Evolutionary conservation across 1,284 basidiomycete genomes (phyloP), one percentile per base, ranked within the genome.

Genomic region (Ceratorhiza oryzae-sativae): DNA sequence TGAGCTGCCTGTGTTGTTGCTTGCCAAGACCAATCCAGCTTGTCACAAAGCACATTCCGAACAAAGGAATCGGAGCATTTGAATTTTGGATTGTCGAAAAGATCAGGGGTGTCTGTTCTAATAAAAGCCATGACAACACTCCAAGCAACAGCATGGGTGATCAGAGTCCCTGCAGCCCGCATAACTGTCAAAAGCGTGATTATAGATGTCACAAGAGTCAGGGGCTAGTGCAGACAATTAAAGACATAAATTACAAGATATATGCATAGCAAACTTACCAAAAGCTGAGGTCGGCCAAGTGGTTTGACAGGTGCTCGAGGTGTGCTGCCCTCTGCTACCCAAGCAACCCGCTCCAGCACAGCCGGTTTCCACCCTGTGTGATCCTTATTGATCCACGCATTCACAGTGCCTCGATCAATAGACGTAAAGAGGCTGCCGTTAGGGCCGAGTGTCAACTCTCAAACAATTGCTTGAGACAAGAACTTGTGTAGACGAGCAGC

Each of bases 1-100:
- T 72, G 59, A n/a, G 71, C 71, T 18, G 59, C 59, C 51, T 72
- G 36, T 5, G 71, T 72, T 2, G 34, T 48, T n/a, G 60, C 27
- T 15, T 34, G 46, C 27, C 51, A 46, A 25, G 71, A 55, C 71
- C 71, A 72, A 9, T 62, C 51, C 2, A 72, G 20, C 49, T 39
- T 25, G 25, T n/a, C 8, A 13, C 15, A 1, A 42, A 63, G 59
- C 20, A 72, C 49, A 8, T 48, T 34, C 30, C 51, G 48, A 9
- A 63, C 59, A 42, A 63, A 72, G 1, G 25, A 18, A 3, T 49
- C 27, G 13, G 61, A 63, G 12, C 45, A 63, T 34, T 48, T 32
- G 45, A 63, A 49, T 8, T n/a, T 9, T 15, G 46, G 27, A 32
- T 48, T 25, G 13, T 1, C 13, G 46, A 63, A 49, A n/a, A 63